These are phyloP conservation scores for Lactarius deliciosus DNA, from an alignment of 768 basidiomycete genomes.

Conservation along the genomic window DNA sequence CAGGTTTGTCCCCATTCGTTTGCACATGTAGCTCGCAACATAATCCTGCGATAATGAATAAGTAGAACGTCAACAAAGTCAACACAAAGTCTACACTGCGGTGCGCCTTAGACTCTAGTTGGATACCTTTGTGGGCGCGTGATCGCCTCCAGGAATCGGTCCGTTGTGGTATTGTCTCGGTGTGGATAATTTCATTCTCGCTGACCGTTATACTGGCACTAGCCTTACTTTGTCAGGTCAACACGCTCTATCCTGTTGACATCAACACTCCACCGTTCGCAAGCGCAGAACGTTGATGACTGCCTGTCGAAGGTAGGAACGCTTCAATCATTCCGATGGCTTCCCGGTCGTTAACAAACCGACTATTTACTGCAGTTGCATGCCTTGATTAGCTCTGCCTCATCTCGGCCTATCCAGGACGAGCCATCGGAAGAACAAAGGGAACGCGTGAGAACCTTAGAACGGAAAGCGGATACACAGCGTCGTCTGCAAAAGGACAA, in stretches of 20 bases:
- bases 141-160: slow-evolving; percentile 50
- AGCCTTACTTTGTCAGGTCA: slow-evolving; percentile 70
- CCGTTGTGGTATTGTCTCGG: slow-evolving; percentile 33
- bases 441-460: slow-evolving; percentile 49
- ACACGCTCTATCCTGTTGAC: slow-evolving; percentile 66
- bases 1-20: slow-evolving; percentile 49
- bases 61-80: slow-evolving; percentile 85
- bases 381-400: slow-evolving; percentile 47
- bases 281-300: slow-evolving; percentile 72
- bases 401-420: slow-evolving; percentile 48
- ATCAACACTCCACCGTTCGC: slow-evolving; percentile 70
- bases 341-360: slow-evolving; percentile 13
- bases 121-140: slow-evolving; percentile 72
- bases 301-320: slow-evolving; percentile 59
- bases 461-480: slow-evolving; percentile 48
- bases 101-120: slow-evolving; percentile 54
- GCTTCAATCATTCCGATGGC: slow-evolving; percentile 31
- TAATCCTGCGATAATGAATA: slow-evolving; percentile 34
- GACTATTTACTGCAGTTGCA: slow-evolving; percentile 48
- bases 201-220: slow-evolving; percentile 38
- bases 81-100: slow-evolving; percentile 76
- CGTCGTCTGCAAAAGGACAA: slow-evolving; percentile 52
- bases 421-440: slow-evolving; percentile 56
- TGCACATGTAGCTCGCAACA: background rate
- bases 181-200: background rate